Evolutionary conservation across 2,329 filamentous ascomycete genomes (phyloP).

Genomic region (Aaosphaeria arxii): DNA sequence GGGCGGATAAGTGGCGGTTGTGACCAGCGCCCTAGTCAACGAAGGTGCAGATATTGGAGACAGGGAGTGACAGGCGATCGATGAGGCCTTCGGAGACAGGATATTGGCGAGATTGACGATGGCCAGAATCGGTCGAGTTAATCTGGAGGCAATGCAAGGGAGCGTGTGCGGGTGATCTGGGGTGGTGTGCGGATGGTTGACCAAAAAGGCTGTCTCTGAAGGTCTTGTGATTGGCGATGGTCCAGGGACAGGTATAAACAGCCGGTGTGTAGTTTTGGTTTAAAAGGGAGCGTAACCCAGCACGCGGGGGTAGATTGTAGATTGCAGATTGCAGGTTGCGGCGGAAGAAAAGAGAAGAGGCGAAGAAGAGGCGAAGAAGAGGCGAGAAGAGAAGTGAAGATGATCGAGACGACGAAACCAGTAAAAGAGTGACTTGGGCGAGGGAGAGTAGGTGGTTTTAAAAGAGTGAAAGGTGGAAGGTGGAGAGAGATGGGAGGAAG

Average conservation of each 20-base stretch:
- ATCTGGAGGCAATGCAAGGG: conserved; percentile 31
- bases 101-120: conserved; percentile 16
- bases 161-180: conserved; percentile 22
- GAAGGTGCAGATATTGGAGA: conserved; percentile 18
- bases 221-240: conserved; percentile 13
- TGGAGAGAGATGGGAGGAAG: conserved; percentile 4
- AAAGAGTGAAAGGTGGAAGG: conserved; percentile 17
- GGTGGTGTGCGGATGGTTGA: conserved; percentile 19
- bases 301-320: conserved; percentile 24
- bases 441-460: conserved; percentile 15
- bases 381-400: conserved; percentile 19
- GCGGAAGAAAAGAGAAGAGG: conserved; percentile 13
- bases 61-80: conserved; percentile 11
- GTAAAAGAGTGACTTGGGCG: conserved; percentile 29
- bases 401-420: conserved; percentile 3
- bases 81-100: conserved; percentile 12
- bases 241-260: conserved; percentile 10
- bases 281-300: no score
- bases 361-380: conserved; percentile 9
- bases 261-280: neutral
- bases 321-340: conserved; percentile 23
- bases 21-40: conserved; percentile 21
- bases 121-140: conserved; percentile 22
- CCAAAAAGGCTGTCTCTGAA: conserved; percentile 21
- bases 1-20: conserved; percentile 18